phyloP scores from a whole-genome alignment of 192 early-diverging fungal genomes.

The Kickxella alabastrina region DNA sequence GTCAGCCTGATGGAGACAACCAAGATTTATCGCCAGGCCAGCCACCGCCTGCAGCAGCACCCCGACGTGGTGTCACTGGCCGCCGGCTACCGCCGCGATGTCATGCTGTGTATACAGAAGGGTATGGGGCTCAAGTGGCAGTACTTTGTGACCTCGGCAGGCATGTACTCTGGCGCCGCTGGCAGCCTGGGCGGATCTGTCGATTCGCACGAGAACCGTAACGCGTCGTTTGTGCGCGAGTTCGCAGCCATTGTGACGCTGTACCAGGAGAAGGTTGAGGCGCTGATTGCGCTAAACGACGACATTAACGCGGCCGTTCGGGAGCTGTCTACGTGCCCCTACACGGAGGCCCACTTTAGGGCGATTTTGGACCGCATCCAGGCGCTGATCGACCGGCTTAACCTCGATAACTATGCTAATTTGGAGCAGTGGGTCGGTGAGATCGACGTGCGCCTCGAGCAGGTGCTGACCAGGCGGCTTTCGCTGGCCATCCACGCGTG shows the following conservation, averaged over 20 bases:
- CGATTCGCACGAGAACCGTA: slow-evolving; percentile 75
- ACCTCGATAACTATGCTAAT: slow-evolving; percentile 92
- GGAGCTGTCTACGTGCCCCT: slow-evolving; percentile 79
- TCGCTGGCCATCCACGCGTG: slow-evolving; percentile 72
- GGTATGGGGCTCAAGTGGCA: slow-evolving; percentile 85
- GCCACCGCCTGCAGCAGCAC: slow-evolving; percentile 73
- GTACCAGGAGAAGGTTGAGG: slow-evolving; percentile 95
- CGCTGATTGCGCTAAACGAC: slow-evolving; percentile 76
- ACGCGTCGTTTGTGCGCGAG: slow-evolving; percentile 91
- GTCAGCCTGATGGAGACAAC: slow-evolving; percentile 95
- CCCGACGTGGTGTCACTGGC: slow-evolving; percentile 74
- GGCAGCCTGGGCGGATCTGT: slow-evolving; percentile 34
- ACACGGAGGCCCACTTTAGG: slow-evolving; percentile 62
- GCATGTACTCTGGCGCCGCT: slow-evolving; percentile 40
- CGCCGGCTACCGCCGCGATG: slow-evolving; percentile 92
- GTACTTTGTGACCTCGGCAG: slow-evolving; percentile 74
- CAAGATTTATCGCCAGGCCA: slow-evolving; percentile 84
- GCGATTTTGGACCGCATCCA: slow-evolving; percentile 80
- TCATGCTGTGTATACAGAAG: slow-evolving; percentile 78
- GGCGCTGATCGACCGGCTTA: slow-evolving; percentile 85
- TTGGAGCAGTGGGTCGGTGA: slow-evolving; percentile 83
- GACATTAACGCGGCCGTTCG: slow-evolving; percentile 77
- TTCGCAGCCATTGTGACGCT: slow-evolving; percentile 83
- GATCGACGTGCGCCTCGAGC: slow-evolving; percentile 77
- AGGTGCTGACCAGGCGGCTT: slow-evolving; percentile 68